These are phyloP conservation scores for Domatiomyces globalis DNA, from an alignment of 2,329 filamentous ascomycete species.

Conservation along the genomic window DNA sequence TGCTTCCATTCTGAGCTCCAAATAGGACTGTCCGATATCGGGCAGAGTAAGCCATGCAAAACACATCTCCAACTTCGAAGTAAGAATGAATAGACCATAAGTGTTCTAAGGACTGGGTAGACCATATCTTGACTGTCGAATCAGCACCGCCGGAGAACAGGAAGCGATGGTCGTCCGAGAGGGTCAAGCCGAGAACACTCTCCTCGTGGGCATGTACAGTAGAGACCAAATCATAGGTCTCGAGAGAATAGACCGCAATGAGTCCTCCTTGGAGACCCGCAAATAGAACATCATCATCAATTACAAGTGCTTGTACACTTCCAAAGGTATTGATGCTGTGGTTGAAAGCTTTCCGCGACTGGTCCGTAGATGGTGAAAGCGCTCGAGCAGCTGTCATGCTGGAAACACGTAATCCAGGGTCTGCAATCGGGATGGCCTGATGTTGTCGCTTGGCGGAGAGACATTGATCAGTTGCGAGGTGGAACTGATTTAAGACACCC, in stretches of 20 bases:
- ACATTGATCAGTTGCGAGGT: background rate
- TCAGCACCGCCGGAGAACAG: slow-evolving; percentile 91
- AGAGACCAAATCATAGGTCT: slow-evolving; percentile 66
- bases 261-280: slow-evolving; percentile 88
- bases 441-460: background rate
- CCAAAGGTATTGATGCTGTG: slow-evolving; percentile 15
- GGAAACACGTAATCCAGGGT: background rate
- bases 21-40: slow-evolving; percentile 72
- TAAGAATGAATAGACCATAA: slow-evolving; percentile 84
- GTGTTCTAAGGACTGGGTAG: slow-evolving; percentile 54
- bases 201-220: slow-evolving; percentile 81
- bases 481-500: background rate
- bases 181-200: slow-evolving; percentile 70
- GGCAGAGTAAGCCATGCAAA: slow-evolving; percentile 79
- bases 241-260: slow-evolving; percentile 78
- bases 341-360: slow-evolving; percentile 6
- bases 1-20: slow-evolving; percentile 62
- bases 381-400: background rate
- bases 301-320: slow-evolving; percentile 56
- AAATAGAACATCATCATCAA: slow-evolving; percentile 70
- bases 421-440: background rate
- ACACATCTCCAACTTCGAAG: slow-evolving; percentile 90
- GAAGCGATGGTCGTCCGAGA: slow-evolving; percentile 59
- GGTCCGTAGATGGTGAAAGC: background rate
- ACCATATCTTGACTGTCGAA: slow-evolving; percentile 90